Evolutionary conservation across 768 basidiomycete species (phyloP), one percentile per base, ranked within the genome.

Genomic region (Tremella mesenterica): DNA sequence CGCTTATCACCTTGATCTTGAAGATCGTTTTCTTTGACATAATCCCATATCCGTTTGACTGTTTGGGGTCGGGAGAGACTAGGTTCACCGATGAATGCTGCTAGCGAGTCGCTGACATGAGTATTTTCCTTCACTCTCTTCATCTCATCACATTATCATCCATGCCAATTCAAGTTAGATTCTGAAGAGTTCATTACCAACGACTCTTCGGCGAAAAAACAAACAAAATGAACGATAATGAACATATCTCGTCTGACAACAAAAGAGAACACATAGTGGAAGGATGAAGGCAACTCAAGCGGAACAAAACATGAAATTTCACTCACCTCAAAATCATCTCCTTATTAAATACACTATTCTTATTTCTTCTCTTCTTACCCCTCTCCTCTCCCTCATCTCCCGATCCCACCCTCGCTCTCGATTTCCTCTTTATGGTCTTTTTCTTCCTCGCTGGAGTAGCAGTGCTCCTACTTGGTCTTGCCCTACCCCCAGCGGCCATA

Each of bases 31-130:
- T 69, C 77, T 69, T 87, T 91, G 71, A 95, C 91, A 71, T 93
- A 84, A 12, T 80, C 81, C 91, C 91, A 95, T 10, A 95, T 75
- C 52, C 81, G 81, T 71, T 93, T 93, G 44, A 95, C 91, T 36
- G 87, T 85, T 68, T 91, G 88, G 4, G 88, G 88, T 25, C 91
- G 82, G 36, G 89, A 87, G 44, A 91, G 74, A 63, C 79, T 81
- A 21, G 83, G 80, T 33, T 78, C 76, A 20, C 81, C 77, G n/a
- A 88, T 72, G 23, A 95, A 75, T 12, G 79, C 79, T 1, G 86
- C 81, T 23, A 95, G 75, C 16, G 87, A 83, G 59, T 79, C 83
- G 61, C 90, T 92, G 0, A 27, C 2, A 13, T 34, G 45, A 52
- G 39, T 4, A 8, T n/a, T n/a, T 41, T 18, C 6, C 23, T 18